Evolutionary conservation across 176 grass and related monocot species (phyloP), one percentile per base, ranked within the genome.

Genomic region (Otatea glauca): DNA sequence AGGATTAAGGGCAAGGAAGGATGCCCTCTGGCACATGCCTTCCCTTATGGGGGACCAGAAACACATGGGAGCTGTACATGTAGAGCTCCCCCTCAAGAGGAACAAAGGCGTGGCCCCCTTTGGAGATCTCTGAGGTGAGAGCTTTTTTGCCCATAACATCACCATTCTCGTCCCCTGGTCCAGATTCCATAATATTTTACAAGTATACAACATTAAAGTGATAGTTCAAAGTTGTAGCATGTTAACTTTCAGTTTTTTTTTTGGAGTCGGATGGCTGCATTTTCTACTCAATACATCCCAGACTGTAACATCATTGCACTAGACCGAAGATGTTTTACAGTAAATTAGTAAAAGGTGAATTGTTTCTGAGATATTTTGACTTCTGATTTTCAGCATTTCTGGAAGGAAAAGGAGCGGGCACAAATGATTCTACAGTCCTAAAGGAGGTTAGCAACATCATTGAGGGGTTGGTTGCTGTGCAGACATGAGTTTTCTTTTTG

Each of bases 41-140:
- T 90, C 88, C 72, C 71, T 87, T 69, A 85, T 85, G n/a, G 88
- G 91, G 90, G 83, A 92, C 87, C 84, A 89, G 84, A 90, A 88
- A 94, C 94, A 97, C 94, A 97, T 90, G 94, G 82, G 89, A 90
- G 80, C 84, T 87, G 87, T 79, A 89, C 78, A 91, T 83, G 63
- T 88, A 87, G 73, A 88, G 81, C 86, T 65, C 70, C 67, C 84
- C 60, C 43, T 65, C 50, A 65, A 80, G 89, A 84, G 89, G 68
- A 87, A 70, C 80, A 84, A 84, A 61, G 74, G 50, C 44, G 75
- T 79, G 78, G 74, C 44, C 51, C 79, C 68, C 68, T 83, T 87
- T 39, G 68, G 74, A 74, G 74, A 90, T 90, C 89, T 87, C 67
- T 86, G 78, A 87, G 74, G 79, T 67, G 44, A 90, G 72, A 72